Evolutionary conservation across 352 stramenopile species (phyloP), one percentile per base, ranked within the genome.

Genomic region (Pseudoperonospora humuli): DNA sequence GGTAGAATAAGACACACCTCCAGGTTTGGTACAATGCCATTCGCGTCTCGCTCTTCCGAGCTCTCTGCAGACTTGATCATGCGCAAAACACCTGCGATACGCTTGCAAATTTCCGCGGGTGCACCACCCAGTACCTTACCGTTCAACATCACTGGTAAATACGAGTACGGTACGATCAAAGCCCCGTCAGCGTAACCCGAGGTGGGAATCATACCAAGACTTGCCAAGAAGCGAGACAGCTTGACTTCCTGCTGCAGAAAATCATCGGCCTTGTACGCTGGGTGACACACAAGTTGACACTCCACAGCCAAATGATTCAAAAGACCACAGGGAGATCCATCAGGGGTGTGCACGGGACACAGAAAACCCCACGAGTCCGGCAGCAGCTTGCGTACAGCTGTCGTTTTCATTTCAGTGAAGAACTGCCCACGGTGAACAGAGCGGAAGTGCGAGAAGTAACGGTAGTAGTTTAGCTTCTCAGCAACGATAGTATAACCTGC

Each of bases 401-500:
- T 99, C 27, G 96, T 99, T 66, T 99, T 99, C 96, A 99, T 99
- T 60, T 98, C 96, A 25, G 96, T 99, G 64, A 99, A 99, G 62
- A 99, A 99, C 61, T 98, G 93, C 18, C 96, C 96, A 68, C 97
- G 86, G 57, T 99, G 96, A 19, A 99, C 95, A 28, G 89, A 97
- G 6, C 96, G 87, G 66, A 99, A 99, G 67, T 99, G 97, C 29
- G 93, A 96, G 33, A 98, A 95, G 75, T 98, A 99, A 24, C 96
- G 77, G 57, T 99, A 95, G 66, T 97, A 98, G 66, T 99, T 99
- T 36, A 99, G 73, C 48, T 97, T 96, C 64, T 99, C 96, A 1
- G 97, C 97, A 10, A 99, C 95, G 63, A 99, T 98, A 14, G 96
- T 99, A 69, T 98, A 99, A 26, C 97, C 97, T 5, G 92, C 85